Conservation (phyloP, 2,329 filamentous ascomycete species). For the Aspergillus pseudoviridinutans region DNA sequence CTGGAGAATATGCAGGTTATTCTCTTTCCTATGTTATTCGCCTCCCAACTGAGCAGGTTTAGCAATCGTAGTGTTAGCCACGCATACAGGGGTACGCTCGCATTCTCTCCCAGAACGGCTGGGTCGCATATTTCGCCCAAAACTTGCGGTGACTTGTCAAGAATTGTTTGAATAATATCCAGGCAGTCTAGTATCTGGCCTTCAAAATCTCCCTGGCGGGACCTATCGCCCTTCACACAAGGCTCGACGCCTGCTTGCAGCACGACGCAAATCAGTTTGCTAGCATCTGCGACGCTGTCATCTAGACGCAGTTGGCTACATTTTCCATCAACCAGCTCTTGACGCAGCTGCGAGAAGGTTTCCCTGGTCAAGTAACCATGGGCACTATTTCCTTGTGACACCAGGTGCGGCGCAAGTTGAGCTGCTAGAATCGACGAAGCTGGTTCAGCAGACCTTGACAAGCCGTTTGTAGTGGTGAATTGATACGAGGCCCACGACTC, state of each 20-base stretch:
- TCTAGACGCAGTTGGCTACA: slow-evolving; percentile 48
- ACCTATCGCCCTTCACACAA: slow-evolving; percentile 57
- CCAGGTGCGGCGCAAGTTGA: slow-evolving; percentile 70
- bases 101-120: slow-evolving; percentile 49
- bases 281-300: slow-evolving; percentile 71
- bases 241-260: slow-evolving; percentile 70
- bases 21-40: slow-evolving; percentile 38
- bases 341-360: slow-evolving; percentile 71
- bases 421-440: slow-evolving; percentile 78
- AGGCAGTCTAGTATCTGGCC: slow-evolving; percentile 61
- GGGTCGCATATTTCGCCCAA: slow-evolving; percentile 63
- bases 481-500: slow-evolving; percentile 14
- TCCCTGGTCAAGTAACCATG: slow-evolving; percentile 61
- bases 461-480: slow-evolving; percentile 15
- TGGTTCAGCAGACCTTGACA: slow-evolving; percentile 25
- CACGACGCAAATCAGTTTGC: slow-evolving; percentile 81
- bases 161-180: slow-evolving; percentile 69
- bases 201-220: slow-evolving; percentile 42
- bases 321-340: slow-evolving; percentile 54
- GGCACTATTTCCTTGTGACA: slow-evolving; percentile 59
- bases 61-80: slow-evolving; percentile 54
- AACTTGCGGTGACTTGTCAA: slow-evolving; percentile 67
- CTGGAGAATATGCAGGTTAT: slow-evolving; percentile 34
- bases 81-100: slow-evolving; percentile 48
- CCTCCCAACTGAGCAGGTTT: slow-evolving; percentile 42